These are phyloP conservation scores for Clavispora santaluciae DNA, from an alignment of 805 yeast genomes.

Conservation along the genomic window DNA sequence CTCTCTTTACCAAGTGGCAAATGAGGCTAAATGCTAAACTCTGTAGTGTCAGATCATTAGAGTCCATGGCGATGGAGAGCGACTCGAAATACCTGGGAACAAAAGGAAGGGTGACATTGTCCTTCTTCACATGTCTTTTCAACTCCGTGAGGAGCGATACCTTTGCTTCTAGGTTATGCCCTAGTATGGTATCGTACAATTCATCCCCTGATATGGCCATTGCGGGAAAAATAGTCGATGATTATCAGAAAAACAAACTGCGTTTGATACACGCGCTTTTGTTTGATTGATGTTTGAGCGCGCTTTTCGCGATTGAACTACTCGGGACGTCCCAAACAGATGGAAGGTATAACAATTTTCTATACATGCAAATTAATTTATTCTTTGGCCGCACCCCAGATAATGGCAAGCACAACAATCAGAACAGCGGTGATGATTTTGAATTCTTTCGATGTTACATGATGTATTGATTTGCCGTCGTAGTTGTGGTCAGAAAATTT, in stretches of 20 bases:
- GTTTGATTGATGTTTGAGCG: neutral
- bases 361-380: neutral
- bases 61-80: conserved; percentile 41
- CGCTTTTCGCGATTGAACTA: neutral
- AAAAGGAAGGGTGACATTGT: conserved; percentile 44
- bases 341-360: neutral
- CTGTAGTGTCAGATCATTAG: conserved; percentile 34
- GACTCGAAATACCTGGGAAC: conserved; percentile 50
- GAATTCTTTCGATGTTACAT: conserved; percentile 12
- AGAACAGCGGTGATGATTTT: conserved; percentile 12
- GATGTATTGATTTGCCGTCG: conserved; percentile 9
- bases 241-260: neutral
- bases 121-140: conserved; percentile 53
- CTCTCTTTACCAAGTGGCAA: conserved; percentile 54
- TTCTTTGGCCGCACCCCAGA: conserved; percentile 14
- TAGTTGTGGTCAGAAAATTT: conserved; percentile 6
- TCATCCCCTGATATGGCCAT: conserved; percentile 15
- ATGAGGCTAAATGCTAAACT: conserved; percentile 44
- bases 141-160: conserved; percentile 26
- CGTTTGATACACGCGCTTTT: neutral
- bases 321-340: too few relatives aligned
- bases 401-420: conserved; percentile 12
- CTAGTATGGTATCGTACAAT: conserved; percentile 9
- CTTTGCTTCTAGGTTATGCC: conserved; percentile 10
- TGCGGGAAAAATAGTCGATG: neutral